Percentiles rank a stretch among this genome's conserved stretches.
Conservation (phyloP, 805 yeast genomes). For the Teunomyces stri region DNA sequence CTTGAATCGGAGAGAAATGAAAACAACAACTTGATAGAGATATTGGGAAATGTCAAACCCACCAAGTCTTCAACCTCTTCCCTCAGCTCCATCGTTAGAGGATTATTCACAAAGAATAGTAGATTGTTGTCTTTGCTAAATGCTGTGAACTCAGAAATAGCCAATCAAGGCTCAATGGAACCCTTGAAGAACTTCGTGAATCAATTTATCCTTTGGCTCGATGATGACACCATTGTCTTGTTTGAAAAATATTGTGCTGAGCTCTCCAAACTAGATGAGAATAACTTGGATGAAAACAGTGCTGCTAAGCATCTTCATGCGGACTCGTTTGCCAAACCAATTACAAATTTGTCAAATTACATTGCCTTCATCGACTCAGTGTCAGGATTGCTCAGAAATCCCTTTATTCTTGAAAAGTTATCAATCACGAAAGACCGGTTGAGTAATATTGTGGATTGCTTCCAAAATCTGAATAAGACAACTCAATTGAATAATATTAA, state of each 20-base stretch:
- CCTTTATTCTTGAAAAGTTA: conserved; percentile 37
- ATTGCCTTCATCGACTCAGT: conserved; percentile 26
- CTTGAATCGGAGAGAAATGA: conserved; percentile 23
- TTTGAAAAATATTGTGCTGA: conserved; percentile 29
- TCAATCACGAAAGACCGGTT: conserved; percentile 13
- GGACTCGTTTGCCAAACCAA: conserved; percentile 26
- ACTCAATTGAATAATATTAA: conserved; percentile 29
- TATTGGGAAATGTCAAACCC: conserved; percentile 34
- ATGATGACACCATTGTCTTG: conserved; percentile 29
- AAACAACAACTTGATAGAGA: conserved; percentile 34
- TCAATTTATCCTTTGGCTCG: conserved; percentile 40
- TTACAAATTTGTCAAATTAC: conserved; percentile 30
- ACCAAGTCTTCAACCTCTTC: conserved; percentile 22
- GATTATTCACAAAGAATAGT: conserved; percentile 38
- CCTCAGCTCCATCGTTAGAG: conserved; percentile 34
- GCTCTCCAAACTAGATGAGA: conserved; percentile 13
- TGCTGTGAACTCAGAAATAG: conserved; percentile 10
- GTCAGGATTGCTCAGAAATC: conserved; percentile 29
- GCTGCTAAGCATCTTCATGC: conserved; percentile 12
- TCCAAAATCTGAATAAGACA: conserved; percentile 11
- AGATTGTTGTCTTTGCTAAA: conserved; percentile 21
- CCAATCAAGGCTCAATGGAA: conserved; percentile 19
- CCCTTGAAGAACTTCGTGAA: conserved; percentile 35
- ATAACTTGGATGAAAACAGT: conserved; percentile 1
- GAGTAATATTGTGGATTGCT: conserved; percentile 14